Evolutionary conservation across 768 basidiomycete genomes (phyloP), one percentile per base, ranked within the genome.

Genomic region (Lactarius sanguifluus): DNA sequence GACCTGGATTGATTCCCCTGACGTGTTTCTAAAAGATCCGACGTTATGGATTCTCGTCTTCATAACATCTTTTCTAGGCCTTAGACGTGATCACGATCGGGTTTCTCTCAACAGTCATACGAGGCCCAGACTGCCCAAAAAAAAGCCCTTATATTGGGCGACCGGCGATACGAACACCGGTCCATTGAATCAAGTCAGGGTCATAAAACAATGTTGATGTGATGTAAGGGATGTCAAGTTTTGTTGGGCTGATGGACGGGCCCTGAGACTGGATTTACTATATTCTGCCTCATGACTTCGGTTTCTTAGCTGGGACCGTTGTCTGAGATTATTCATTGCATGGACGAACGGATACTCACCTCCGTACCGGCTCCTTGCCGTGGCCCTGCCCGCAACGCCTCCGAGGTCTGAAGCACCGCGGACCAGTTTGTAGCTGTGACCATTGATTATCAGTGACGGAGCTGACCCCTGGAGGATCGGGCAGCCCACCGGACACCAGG

Each of bases 321-420:
- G 30, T 45, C 45, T 64, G 58, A 60, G 66, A 18, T 3, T 25
- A 23, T 47, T 38, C n/a, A 16, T 6, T 9, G 38, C 18, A 47
- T 18, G 16, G 25, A 8, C 1, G 40, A 38, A 55, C 15, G 34
- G 18, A 40, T 56, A 77, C 82, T 30, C 76, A 94, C 95, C 91
- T 76, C 89, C 97, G 75, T 98, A 99, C 83, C 87, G 89, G 81
- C 95, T 97, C 70, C 97, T 85, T 43, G 90, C 85, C 18, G 83
- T 87, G 55, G 83, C 82, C 71, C 97, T 83, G 62, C 90, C 90
- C 10, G 92, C 90, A 18, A 99, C 97, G 58, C 91, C 94, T 62
- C 88, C 88, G 65, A 96, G 88, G 80, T 99, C 96, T 47, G 95
- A 77, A 40, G 94, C 90, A 41, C 97, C 97, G 73, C 97, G 86